phyloP scores from a whole-genome alignment of 1,284 basidiomycete genomes.

The Microbotryum scabiosae region DNA sequence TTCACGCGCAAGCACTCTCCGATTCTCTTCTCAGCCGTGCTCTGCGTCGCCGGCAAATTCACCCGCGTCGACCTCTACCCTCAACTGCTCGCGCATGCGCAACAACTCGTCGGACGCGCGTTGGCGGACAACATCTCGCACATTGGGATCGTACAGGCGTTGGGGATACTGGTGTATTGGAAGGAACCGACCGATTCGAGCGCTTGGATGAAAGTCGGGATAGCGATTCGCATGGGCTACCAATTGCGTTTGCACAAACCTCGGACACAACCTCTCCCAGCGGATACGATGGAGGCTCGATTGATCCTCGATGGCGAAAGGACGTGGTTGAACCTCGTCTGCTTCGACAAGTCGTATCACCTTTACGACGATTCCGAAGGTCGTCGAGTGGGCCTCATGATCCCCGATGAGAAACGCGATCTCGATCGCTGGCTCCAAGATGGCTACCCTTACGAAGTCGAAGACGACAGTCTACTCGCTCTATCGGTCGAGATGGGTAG shows the following conservation, averaged over 20 bases:
- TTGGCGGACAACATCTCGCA: slow-evolving; percentile 63
- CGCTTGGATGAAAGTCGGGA: slow-evolving; percentile 23
- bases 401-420: slow-evolving; percentile 10
- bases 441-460: slow-evolving; percentile 3
- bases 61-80: slow-evolving; percentile 61
- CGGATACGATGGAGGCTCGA: slow-evolving; percentile 11
- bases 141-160: slow-evolving; percentile 73
- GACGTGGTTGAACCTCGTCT: slow-evolving; percentile 14
- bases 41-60: slow-evolving; percentile 77
- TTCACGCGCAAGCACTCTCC: slow-evolving; percentile 66
- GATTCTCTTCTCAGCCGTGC: slow-evolving; percentile 68
- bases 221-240: slow-evolving; percentile 16
- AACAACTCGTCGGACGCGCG: slow-evolving; percentile 57
- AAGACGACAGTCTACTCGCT: slow-evolving; percentile 8
- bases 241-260: slow-evolving; percentile 12
- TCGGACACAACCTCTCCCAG: slow-evolving; percentile 1
- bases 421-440: neutral
- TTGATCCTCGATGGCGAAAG: slow-evolving; percentile 14
- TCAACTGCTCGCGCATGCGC: slow-evolving; percentile 56
- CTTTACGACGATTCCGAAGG: slow-evolving; percentile 14
- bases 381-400: slow-evolving; percentile 4
- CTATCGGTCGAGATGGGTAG: neutral
- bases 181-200: slow-evolving; percentile 39
- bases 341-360: slow-evolving; percentile 3
- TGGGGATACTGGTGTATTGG: slow-evolving; percentile 77